Conservation (phyloP, 2,329 filamentous ascomycete species). For the Coniella lustricola region DNA sequence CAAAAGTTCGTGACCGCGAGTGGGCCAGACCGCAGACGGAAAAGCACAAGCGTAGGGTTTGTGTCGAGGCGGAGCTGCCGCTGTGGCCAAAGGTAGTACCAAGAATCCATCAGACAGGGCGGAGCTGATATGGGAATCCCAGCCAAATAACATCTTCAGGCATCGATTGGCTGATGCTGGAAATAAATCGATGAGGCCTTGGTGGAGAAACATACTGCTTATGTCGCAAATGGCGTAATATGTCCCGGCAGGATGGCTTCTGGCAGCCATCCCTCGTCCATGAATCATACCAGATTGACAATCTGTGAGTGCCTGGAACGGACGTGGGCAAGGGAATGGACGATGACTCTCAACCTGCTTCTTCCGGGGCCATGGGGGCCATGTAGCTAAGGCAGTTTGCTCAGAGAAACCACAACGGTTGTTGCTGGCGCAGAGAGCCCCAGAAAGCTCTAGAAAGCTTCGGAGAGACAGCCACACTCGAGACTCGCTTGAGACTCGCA, state of each 20-base stretch:
- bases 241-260: neutral
- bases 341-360: neutral
- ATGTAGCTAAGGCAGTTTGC: slow-evolving; percentile 2
- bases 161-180: slow-evolving; percentile 6
- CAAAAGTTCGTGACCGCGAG: neutral
- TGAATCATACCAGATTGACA: neutral
- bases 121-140: slow-evolving; percentile 6
- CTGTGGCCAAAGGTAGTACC: slow-evolving; percentile 5
- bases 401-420: neutral
- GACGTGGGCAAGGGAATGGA: neutral
- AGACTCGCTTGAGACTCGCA: too few species aligned
- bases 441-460: too few species aligned
- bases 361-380: slow-evolving; percentile 1
- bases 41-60: neutral
- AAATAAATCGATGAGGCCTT: neutral
- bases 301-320: neutral
- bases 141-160: neutral
- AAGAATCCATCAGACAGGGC: slow-evolving; percentile 10
- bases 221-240: neutral
- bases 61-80: slow-evolving; percentile 12
- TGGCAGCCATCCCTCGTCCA: neutral
- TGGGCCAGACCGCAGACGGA: neutral
- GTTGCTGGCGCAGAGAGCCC: too few species aligned
- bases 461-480: too few species aligned
- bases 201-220: slow-evolving; percentile 10